These are phyloP conservation scores for Terfezia boudieri DNA, from an alignment of 495 filamentous ascomycete species.

Conservation along the genomic window DNA sequence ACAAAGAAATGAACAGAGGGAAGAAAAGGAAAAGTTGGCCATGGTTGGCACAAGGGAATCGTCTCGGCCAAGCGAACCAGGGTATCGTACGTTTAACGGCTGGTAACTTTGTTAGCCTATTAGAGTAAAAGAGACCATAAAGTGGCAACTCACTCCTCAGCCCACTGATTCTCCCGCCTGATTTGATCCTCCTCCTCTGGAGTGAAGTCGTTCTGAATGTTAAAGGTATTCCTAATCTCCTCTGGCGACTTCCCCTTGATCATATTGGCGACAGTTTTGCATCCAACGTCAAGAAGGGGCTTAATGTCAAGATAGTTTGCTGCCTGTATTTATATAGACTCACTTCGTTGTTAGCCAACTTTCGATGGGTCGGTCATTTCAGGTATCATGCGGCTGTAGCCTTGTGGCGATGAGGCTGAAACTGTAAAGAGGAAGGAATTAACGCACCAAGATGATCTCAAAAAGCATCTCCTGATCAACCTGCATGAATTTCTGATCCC, in stretches of 20 bases:
- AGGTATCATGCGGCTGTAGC: too few relatives aligned
- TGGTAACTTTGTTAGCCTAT: too few relatives aligned
- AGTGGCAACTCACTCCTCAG: slow-evolving; percentile 33
- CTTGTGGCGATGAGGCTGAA: too few relatives aligned
- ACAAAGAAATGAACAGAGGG: too few relatives aligned
- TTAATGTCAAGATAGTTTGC: slow-evolving; percentile 70
- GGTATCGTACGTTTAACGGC: too few relatives aligned
- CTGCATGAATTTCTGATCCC: slow-evolving; percentile 99
- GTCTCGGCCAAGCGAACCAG: too few relatives aligned
- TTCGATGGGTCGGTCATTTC: too few relatives aligned
- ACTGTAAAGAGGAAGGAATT: slow-evolving; percentile 1
- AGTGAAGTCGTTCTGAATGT: slow-evolving; percentile 66
- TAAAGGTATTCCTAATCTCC: slow-evolving; percentile 66
- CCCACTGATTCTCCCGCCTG: slow-evolving; percentile 66
- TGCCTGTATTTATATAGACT: slow-evolving; percentile 21
- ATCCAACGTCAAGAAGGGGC: slow-evolving; percentile 57
- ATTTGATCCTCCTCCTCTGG: slow-evolving; percentile 69
- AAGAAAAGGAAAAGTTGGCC: too few relatives aligned
- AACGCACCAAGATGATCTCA: slow-evolving; percentile 84
- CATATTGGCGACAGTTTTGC: slow-evolving; percentile 72
- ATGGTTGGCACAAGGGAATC: too few relatives aligned
- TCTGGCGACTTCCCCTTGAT: slow-evolving; percentile 70
- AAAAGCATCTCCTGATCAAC: slow-evolving; percentile 99
- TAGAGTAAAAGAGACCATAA: too few relatives aligned
- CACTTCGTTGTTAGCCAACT: too few relatives aligned